Evolutionary conservation across 2,329 filamentous ascomycete species (phyloP), one percentile per base, ranked within the genome.

Genomic region (Parafenestella ontariensis): DNA sequence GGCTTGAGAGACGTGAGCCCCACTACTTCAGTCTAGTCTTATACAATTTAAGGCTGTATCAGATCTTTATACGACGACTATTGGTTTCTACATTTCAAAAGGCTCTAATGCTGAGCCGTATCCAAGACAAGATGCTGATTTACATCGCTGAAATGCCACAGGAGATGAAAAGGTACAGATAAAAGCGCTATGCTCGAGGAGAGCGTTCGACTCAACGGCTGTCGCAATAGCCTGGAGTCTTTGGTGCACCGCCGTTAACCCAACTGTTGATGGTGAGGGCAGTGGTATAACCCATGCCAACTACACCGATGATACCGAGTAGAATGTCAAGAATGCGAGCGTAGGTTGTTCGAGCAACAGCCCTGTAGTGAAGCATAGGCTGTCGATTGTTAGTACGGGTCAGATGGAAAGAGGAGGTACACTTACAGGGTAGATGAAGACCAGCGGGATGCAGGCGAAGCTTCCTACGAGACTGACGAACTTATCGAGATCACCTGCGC

Each of bases 391-490:
- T 59, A 82, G 74, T 40, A 37, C 13, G 21, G 33, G 37, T 28
- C 34, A 18, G 46, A 10, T 6, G 18, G 20, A 23, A 49, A 44
- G 13, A 11, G 23, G 23, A 15, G 53, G 6, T 21, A 33, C 34
- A 86, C 91, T 84, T 84, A 97, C 93, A 62, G 95, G 96, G 74
- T 99, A 99, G 49, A 99, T 96, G 71, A 96, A 98, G 58, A 98
- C 95, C 53, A 99, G 81, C 40, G 95, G 95, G 66, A 99, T 95
- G 74, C 95, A 99, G 57, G 95, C 95, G 81, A 99, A 99, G 77
- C 93, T 96, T 62, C 95, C 95, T 18, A 99, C 93, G 34, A 99
- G 83, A 20, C 92, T 90, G 28, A 99, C 96, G 75, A 99, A 99
- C 77, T 98, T 98, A 80, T 99, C 95, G 49, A 99, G 80, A 77